phyloP scores from a whole-genome alignment of 2,329 filamentous ascomycete genomes.

The Aspergillus cejpii region DNA sequence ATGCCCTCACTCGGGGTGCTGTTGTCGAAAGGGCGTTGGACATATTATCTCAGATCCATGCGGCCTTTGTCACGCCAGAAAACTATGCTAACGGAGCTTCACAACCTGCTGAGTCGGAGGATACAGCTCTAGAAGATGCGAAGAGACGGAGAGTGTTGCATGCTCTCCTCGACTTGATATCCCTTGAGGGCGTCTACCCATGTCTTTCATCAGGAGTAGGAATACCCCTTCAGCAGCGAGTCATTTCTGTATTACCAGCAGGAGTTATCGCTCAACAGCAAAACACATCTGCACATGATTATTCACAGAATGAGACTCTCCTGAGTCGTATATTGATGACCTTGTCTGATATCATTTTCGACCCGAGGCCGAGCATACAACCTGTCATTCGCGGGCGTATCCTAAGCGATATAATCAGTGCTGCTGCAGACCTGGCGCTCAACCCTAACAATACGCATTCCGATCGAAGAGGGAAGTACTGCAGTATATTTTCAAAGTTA shows the following conservation, averaged over 20 bases:
- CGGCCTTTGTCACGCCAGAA: constrained; percentile 26
- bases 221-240: constrained; percentile 39
- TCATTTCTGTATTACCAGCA: constrained; percentile 39
- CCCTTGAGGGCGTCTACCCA: constrained; percentile 42
- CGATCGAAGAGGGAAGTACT: constrained; percentile 17
- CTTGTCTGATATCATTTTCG: constrained; percentile 28
- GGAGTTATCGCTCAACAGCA: constrained; percentile 38
- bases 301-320: constrained; percentile 25
- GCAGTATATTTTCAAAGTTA: constrained; percentile 23
- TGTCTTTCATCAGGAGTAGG: constrained; percentile 39
- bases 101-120: constrained; percentile 15
- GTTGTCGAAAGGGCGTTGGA: constrained; percentile 33
- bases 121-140: constrained; percentile 37
- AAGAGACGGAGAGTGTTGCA: constrained; percentile 36
- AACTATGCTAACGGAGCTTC: constrained; percentile 7
- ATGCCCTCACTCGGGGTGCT: constrained; percentile 18
- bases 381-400: constrained; percentile 36
- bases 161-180: constrained; percentile 40
- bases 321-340: constrained; percentile 26
- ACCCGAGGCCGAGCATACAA: constrained; percentile 34
- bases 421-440: constrained; percentile 34
- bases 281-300: constrained; percentile 12
- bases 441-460: constrained; percentile 25
- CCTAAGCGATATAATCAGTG: constrained; percentile 38
- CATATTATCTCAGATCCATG: constrained; percentile 32